phyloP scores from a whole-genome alignment of 2,329 filamentous ascomycete genomes.

The Zymoseptoria pseudotritici region DNA sequence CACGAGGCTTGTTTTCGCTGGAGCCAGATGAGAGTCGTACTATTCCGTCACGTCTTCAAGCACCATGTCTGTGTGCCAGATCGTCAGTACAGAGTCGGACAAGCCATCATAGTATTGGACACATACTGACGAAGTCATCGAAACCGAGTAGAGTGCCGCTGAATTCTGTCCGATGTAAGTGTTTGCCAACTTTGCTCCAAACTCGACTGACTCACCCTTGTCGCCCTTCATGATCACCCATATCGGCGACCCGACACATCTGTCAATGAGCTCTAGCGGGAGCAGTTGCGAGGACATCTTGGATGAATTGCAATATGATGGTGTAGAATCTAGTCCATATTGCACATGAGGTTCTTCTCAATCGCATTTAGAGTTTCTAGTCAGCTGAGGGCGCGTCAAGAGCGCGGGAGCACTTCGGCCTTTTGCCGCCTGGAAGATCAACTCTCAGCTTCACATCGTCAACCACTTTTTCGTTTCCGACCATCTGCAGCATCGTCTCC shows the following conservation, averaged over 20 bases:
- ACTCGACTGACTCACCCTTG: constrained; percentile 58
- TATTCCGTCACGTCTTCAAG: constrained; percentile 92
- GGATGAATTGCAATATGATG: neutral
- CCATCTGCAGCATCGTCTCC: neutral
- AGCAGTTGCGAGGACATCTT: constrained; percentile 29
- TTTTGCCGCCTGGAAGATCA: neutral
- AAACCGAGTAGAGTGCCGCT: constrained; percentile 90
- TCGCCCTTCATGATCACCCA: constrained; percentile 99
- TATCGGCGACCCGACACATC: constrained; percentile 94
- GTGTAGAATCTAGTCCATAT: neutral
- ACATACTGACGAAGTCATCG: constrained; percentile 99
- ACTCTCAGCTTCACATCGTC: neutral
- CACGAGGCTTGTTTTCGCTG: neutral
- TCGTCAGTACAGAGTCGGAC: constrained; percentile 4
- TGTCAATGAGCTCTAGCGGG: constrained; percentile 80
- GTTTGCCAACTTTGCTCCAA: constrained; percentile 1
- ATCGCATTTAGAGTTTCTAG: neutral
- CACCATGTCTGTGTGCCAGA: constrained; percentile 71
- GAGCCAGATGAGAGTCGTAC: constrained; percentile 46
- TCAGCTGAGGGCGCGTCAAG: neutral
- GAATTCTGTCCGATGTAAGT: constrained; percentile 60
- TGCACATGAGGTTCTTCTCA: neutral
- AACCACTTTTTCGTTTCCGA: neutral
- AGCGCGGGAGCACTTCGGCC: neutral
- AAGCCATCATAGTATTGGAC: neutral